Conservation (phyloP, 108 stramenopile species). For the Cyclotella sp. region DNA sequence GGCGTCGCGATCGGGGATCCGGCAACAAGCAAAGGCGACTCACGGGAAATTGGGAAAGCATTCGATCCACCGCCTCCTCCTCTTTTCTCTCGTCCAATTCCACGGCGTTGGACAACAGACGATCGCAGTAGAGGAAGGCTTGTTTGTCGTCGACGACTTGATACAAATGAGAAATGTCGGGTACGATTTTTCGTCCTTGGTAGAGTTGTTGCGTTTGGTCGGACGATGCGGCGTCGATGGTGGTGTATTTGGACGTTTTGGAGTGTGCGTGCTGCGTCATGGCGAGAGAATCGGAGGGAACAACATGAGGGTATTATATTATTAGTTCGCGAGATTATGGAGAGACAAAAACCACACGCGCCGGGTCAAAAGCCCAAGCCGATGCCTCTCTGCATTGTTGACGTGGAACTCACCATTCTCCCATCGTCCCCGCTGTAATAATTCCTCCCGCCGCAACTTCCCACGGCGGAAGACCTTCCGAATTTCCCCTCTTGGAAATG, state of each 20-base stretch:
- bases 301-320: too few species aligned
- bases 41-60: conserved; percentile 81
- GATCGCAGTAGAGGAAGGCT: conserved; percentile 44
- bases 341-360: too few species aligned
- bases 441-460: conserved; percentile 8
- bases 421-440: conserved; percentile 10
- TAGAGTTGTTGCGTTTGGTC: conserved; percentile 5
- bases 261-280: neutral
- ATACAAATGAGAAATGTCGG: conserved; percentile 42
- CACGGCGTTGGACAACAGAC: neutral
- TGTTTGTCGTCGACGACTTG: conserved; percentile 45
- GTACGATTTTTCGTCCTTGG: conserved; percentile 44
- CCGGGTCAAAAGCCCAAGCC: neutral
- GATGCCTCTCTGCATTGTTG: neutral
- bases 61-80: conserved; percentile 66
- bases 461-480: neutral
- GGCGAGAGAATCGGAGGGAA: neutral
- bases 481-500: conserved; percentile 23
- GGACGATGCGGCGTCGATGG: neutral
- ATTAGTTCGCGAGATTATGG: too few species aligned
- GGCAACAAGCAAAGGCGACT: too few species aligned
- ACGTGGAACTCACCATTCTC: conserved; percentile 6
- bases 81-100: conserved; percentile 31
- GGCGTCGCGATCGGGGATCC: too few species aligned
- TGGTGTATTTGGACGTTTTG: neutral